phyloP scores from a whole-genome alignment of 257 asterid species.

The Salvia hispanica region DNA sequence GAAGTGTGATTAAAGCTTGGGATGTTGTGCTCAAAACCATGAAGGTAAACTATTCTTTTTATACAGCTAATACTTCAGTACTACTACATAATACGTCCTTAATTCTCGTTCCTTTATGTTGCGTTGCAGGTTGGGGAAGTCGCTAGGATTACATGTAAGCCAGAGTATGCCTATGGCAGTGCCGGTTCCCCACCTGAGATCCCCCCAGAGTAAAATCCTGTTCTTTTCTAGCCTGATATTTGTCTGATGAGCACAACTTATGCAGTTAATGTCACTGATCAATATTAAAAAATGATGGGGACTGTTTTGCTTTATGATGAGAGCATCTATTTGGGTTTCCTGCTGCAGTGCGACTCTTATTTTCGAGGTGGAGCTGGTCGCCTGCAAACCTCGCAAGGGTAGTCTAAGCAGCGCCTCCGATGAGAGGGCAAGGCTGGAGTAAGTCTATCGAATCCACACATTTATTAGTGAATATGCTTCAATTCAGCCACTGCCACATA shows the following conservation, averaged over 20 bases:
- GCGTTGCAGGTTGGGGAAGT: constrained; percentile 83
- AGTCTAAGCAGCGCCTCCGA: constrained; percentile 84
- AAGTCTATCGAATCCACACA: constrained; percentile 36
- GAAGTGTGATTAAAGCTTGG: constrained; percentile 95
- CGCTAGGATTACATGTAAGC: constrained; percentile 87
- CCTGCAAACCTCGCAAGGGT: constrained; percentile 94
- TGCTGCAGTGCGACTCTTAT: constrained; percentile 78
- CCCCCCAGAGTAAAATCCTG: constrained; percentile 69
- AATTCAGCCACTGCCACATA: neutral
- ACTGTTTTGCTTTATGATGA: neutral
- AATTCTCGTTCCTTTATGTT: constrained; percentile 22
- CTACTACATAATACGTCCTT: neutral
- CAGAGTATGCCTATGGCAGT: constrained; percentile 94
- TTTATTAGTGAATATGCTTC: neutral
- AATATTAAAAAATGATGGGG: neutral
- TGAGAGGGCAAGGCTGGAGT: constrained; percentile 95
- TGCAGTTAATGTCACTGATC: constrained; percentile 4
- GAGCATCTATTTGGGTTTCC: neutral
- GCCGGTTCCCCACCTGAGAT: constrained; percentile 97
- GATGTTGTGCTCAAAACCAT: constrained; percentile 86
- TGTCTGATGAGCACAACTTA: constrained; percentile 8
- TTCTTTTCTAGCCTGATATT: constrained; percentile 10
- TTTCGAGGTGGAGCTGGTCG: constrained; percentile 94
- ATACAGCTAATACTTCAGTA: constrained; percentile 9
- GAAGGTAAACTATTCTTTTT: constrained; percentile 56